Base-by-base conservation (phyloP, 139 green algal genomes). In the Coelastrella sp. region DNA sequence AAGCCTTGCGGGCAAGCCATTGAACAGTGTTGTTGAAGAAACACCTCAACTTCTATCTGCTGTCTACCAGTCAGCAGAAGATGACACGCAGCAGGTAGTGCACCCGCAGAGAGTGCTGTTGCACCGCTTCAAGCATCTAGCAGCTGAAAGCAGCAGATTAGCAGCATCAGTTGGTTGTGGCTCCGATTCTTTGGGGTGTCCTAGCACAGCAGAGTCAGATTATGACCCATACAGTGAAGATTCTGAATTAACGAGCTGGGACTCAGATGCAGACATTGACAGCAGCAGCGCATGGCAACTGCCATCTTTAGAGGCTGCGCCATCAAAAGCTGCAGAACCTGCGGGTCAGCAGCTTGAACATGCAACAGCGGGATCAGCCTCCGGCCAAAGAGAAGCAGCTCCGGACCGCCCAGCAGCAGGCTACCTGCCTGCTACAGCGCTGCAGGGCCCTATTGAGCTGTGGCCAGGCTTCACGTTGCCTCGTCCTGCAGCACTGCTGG, bases 201-300 rank as follows among this genome's bases (percentile, higher is more conserved):
- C 8, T 25, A 76, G 15, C 19, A 19, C 59, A 65, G 84, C 81
- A 86, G 80, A 20, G 59, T 22, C 8, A 58, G 66, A 88, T 56
- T 88, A 88, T 58, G 84, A 88, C 19, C 84, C 84, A 1, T 88
- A 81, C 22, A 68, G 65, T 17, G 84, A 88, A 4, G 84, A 66
- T 14, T 88, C 84, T 17, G 49, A 66, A 19, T 35, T 81, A 11
- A 81, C 19, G 7, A n/a, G 12, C 68, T 88, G 84, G 84, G 84
- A 88, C 8, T 56, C 59, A n/a, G 80, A 56, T 8, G 59, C 73
- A 58, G 57, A 73, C 15, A 72, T 12, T 11, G 78, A 10, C 82
- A 87, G 82, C 82, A 86, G 49, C 49, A 86, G 58, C 56, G 35
- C 35, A 49, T 10, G 19, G 17, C 57, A 73, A 56, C 35, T 25